Base-by-base conservation (phyloP, 176 grass and related monocot genomes). In the Carex scoparia region DNA sequence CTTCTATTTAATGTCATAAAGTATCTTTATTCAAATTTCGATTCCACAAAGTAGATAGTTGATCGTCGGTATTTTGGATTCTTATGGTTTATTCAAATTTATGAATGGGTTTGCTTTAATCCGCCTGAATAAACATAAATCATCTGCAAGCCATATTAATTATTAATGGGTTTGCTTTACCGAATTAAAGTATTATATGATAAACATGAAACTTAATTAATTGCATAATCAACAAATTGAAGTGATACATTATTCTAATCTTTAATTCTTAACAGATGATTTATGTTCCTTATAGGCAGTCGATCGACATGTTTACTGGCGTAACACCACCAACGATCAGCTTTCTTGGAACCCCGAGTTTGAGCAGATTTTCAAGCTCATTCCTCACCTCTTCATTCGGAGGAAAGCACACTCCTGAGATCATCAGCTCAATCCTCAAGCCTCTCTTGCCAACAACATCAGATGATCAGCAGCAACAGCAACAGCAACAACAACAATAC, bases 261-360 rank as follows among this genome's bases (percentile, higher is more conserved):
- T 58, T 62, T 62, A 7, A 54, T 30, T 73, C 3, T 56, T 60
- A 51, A 62, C 49, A 63, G 51, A 77, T 63, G 28, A 65, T 54
- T 70, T 78, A 11, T 84, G 14, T 78, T 57, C 49, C 81, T 68
- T 10, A 80, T 90, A 98, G 95, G 91, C 92, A 98, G 81, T 98
- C 92, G 4, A 98, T 98, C 8, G 89, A 98, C 91, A 98, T 93
- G 67, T 87, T 90, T 33, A 91, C 87, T 46, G 90, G 88, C 61
- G 85, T 97, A 64, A 89, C 91, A 12, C 86, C 94, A 1, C 94
- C 94, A 35, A 92, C 79, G 16, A 89, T 94, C 32, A 88, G 92
- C 46, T 94, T 94, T 84, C 80, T 94, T 62, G 94, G 90, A 15
- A 92, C 92, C 7, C 88, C 95, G 10, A 97, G 87, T 6, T 87